Percentiles rank a stretch among this genome's conserved stretches.
phyloP scores from a whole-genome alignment of 2,329 filamentous ascomycete genomes.

The Aspergillus pseudoterreus region DNA sequence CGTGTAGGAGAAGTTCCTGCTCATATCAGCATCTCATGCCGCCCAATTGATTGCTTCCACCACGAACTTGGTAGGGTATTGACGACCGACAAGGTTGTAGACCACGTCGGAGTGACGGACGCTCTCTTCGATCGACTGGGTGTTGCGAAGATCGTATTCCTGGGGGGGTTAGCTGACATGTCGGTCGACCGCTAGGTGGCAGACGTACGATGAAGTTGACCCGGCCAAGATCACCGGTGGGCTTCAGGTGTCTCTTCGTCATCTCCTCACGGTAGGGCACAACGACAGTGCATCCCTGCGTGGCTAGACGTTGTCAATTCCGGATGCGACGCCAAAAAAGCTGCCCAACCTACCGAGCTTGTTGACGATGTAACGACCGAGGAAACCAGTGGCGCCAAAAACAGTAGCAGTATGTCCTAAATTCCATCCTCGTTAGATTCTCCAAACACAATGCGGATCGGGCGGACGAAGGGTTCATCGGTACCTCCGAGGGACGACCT shows the following conservation, averaged over 20 bases:
- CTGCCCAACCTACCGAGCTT: slow-evolving; percentile 63
- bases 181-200: not conserved
- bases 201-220: slow-evolving; percentile 72
- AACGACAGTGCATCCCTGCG: slow-evolving; percentile 90
- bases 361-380: slow-evolving; percentile 97
- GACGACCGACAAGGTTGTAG: slow-evolving; percentile 90
- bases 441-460: slow-evolving; percentile 15
- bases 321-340: slow-evolving; percentile 22
- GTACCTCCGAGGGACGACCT: slow-evolving; percentile 86
- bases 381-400: slow-evolving; percentile 93
- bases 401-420: slow-evolving; percentile 92
- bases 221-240: slow-evolving; percentile 88
- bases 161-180: slow-evolving; percentile 34
- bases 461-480: slow-evolving; percentile 9
- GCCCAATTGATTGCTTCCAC: not conserved
- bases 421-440: slow-evolving; percentile 24
- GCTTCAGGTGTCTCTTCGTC: slow-evolving; percentile 93
- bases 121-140: slow-evolving; percentile 90
- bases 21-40: slow-evolving; percentile 28
- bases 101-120: slow-evolving; percentile 96
- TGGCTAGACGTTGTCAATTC: slow-evolving; percentile 56
- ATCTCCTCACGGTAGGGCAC: slow-evolving; percentile 96
- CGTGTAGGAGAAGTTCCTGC: slow-evolving; percentile 84
- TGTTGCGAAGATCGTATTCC: slow-evolving; percentile 96
- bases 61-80: slow-evolving; percentile 89